Percentiles rank a stretch among this genome's conserved stretches.
phyloP scores from a whole-genome alignment of 2,329 filamentous ascomycete species.

The Xylariales sp. region DNA sequence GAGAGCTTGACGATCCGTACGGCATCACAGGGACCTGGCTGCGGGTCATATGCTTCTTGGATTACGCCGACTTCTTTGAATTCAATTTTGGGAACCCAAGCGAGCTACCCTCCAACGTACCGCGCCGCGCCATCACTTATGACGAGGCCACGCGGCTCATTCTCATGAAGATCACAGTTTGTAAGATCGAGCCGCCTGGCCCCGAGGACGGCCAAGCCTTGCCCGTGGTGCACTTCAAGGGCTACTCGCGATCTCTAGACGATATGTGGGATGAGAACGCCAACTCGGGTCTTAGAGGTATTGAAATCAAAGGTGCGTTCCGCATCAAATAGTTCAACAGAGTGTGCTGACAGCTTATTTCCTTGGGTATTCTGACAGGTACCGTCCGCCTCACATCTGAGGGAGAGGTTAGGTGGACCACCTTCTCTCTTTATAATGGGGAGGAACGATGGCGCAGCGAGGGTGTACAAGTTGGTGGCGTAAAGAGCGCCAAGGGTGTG shows the following conservation, averaged over 20 bases:
- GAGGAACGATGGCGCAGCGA: slow-evolving; percentile 74
- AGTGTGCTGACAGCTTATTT: slow-evolving; percentile 2
- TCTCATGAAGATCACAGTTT: slow-evolving; percentile 61
- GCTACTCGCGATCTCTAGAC: slow-evolving; percentile 58
- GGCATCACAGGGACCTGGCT: slow-evolving; percentile 68
- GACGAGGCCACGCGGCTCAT: slow-evolving; percentile 69
- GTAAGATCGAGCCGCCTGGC: slow-evolving; percentile 54
- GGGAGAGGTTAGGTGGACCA: slow-evolving; percentile 73
- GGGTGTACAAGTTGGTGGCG: slow-evolving; percentile 68
- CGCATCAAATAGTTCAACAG: background rate
- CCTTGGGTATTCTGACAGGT: too few species aligned
- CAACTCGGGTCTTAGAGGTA: slow-evolving; percentile 62
- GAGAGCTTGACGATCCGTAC: slow-evolving; percentile 63
- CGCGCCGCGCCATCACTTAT: slow-evolving; percentile 49
- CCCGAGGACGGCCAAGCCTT: slow-evolving; percentile 51
- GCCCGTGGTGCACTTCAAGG: slow-evolving; percentile 66
- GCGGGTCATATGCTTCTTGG: slow-evolving; percentile 53
- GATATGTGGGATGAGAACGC: slow-evolving; percentile 64
- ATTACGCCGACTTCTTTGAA: slow-evolving; percentile 67
- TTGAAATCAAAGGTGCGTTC: slow-evolving; percentile 20
- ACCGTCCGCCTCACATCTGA: slow-evolving; percentile 61
- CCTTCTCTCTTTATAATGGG: slow-evolving; percentile 57
- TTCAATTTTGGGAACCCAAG: slow-evolving; percentile 62
- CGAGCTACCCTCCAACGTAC: slow-evolving; percentile 34
- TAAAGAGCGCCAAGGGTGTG: slow-evolving; percentile 60